Evolutionary conservation across 2,329 filamentous ascomycete genomes (phyloP), one percentile per base, ranked within the genome.

Genomic region (Alternaria burnsii): DNA sequence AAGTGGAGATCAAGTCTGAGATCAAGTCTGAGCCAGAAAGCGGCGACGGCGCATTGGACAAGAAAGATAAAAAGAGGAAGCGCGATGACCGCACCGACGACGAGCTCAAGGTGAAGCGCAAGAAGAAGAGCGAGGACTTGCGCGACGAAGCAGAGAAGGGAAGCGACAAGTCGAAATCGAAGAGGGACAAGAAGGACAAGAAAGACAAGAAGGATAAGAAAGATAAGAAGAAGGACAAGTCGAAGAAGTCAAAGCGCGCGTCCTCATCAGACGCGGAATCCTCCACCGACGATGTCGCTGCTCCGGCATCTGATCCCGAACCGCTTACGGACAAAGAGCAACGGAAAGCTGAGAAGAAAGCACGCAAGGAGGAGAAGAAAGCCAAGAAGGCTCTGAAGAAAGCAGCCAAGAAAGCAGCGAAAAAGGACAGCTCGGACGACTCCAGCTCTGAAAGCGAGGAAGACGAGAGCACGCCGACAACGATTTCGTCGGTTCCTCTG

Each of bases 341-440:
- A 61, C 72, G 68, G 54, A 78, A 77, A 55, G 76, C 73, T 9
- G 79, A 83, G 70, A 86, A 79, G 70, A 78, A 76, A 30, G 79
- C 75, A n/a, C 74, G 77, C 22, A 82, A 81, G 54, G 78, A 81
- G 56, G 79, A 81, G 60, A 80, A 80, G 62, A 78, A 78, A 54
- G 76, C 77, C 51, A 79, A 83, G 70, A 88, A 86, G 75, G 85
- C 81, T 62, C 79, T 80, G 24, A 76, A 75, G 57, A 80, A 76
- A 61, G 81, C 80, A 58, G 75, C 80, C 43, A 79, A 83, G 70
- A 80, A 82, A 65, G 74, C 73, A 12, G 68, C 71, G 30, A 71
- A 70, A 5, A 76, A 70, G 38, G 67, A 59, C 18, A 63, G 58
- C 36, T 62, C 60, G 24, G 62, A 70, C 34, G 70, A 73, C 22